These are phyloP conservation scores for Gaillardinia entomophila DNA, from an alignment of 805 yeast species.

Conservation along the genomic window DNA sequence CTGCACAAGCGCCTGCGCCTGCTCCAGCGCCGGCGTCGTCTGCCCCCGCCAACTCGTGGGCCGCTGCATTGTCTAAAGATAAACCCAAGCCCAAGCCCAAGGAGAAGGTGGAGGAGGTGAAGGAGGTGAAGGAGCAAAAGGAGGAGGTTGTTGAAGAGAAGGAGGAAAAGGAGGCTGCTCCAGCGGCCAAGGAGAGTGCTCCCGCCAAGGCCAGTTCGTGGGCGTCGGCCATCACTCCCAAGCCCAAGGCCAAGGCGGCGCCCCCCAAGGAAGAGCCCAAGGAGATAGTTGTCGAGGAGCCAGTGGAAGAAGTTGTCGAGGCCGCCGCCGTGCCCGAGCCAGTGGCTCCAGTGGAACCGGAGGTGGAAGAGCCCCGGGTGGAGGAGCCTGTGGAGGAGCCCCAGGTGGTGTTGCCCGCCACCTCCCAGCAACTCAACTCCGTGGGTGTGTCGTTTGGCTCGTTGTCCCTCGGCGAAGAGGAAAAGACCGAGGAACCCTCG, in stretches of 20 bases:
- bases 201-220: conserved; percentile 44
- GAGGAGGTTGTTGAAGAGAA: conserved; percentile 10
- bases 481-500: conserved; percentile 12
- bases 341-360: background rate
- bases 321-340: background rate
- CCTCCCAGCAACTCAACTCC: conserved; percentile 39
- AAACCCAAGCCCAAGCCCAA: conserved; percentile 25
- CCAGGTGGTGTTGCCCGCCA: conserved; percentile 47
- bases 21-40: conserved; percentile 10
- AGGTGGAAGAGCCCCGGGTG: background rate
- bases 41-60: conserved; percentile 32
- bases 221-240: conserved; percentile 62
- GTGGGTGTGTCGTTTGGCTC: conserved; percentile 65
- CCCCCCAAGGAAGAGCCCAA: conserved; percentile 5
- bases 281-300: conserved; percentile 1
- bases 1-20: conserved; percentile 3
- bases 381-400: conserved; percentile 7
- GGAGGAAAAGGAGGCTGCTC: conserved; percentile 7
- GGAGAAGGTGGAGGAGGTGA: conserved; percentile 4
- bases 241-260: conserved; percentile 40
- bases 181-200: conserved; percentile 4
- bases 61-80: conserved; percentile 36
- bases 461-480: conserved; percentile 43
- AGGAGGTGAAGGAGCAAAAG: conserved; percentile 9
- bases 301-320: conserved; percentile 1